phyloP scores from a whole-genome alignment of 2,329 filamentous ascomycete species.

The Fusarium sororula region DNA sequence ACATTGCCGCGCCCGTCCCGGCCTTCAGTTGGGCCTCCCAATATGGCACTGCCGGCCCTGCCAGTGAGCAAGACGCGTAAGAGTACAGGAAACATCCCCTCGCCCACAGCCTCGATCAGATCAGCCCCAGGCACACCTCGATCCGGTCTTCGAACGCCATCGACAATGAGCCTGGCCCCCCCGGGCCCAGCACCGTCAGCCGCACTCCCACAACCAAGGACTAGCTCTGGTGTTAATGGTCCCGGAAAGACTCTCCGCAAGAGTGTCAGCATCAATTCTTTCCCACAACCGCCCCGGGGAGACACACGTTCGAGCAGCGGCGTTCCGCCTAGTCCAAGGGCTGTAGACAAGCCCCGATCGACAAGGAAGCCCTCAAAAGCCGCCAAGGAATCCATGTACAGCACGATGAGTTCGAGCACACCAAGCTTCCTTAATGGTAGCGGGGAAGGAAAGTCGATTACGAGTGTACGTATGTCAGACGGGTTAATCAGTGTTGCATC shows the following conservation, averaged over 20 bases:
- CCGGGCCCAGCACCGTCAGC: conserved; percentile 63
- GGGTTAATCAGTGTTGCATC: conserved; percentile 81
- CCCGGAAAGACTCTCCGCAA: conserved; percentile 80
- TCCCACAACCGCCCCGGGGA: conserved; percentile 86
- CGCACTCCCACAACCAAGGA: conserved; percentile 65
- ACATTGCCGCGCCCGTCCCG: conserved; percentile 73
- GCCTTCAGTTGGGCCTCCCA: conserved; percentile 75
- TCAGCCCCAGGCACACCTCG: conserved; percentile 61
- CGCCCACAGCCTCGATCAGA: conserved; percentile 47
- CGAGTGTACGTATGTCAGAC: conserved; percentile 74
- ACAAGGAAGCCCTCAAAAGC: conserved; percentile 63
- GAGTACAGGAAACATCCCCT: conserved; percentile 62
- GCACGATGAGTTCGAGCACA: conserved; percentile 60
- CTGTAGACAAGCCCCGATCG: conserved; percentile 57
- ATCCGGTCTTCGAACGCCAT: conserved; percentile 68
- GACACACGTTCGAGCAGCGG: conserved; percentile 63
- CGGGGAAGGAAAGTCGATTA: conserved; percentile 78
- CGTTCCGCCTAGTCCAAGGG: conserved; percentile 69
- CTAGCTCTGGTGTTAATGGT: conserved; percentile 63
- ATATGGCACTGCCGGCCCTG: conserved; percentile 76
- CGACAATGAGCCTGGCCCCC: conserved; percentile 61
- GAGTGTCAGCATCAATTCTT: conserved; percentile 91
- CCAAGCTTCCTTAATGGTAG: conserved; percentile 83
- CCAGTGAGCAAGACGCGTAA: conserved; percentile 78
- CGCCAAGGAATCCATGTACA: conserved; percentile 62